Base-by-base conservation (phyloP, 805 yeast genomes). In the Cyberlindnera saturnus region DNA sequence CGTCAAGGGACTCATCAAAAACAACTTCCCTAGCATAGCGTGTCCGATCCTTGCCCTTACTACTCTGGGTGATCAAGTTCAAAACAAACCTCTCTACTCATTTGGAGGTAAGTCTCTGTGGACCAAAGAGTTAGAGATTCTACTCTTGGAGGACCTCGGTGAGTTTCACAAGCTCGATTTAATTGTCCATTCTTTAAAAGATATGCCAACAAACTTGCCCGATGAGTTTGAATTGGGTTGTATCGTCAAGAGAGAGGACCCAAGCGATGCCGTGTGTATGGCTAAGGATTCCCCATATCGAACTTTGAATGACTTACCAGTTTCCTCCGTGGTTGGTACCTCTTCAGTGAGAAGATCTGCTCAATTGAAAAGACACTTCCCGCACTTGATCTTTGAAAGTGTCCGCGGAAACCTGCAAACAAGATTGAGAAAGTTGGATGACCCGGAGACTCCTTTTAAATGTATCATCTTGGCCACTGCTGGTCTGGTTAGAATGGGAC, bases 21-120 rank as follows among this genome's bases (percentile, higher is more conserved):
- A 65, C 23, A 68, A 69, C 17, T 83, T 79, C 59, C 89, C 93
- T 11, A 73, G 81, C 23, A 66, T 81, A 41, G 62, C 72, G n/a
- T 83, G 90, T 59, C 81, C 89, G 23, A 82, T 93, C 18, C 65
- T 86, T 11, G 90, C 96, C 4, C 73, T 87, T 32, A 75, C 82
- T 41, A 91, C 99, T 1, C 70, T 93, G 31, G 99, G 98, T 20
- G 99, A 93, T 67, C 84, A 86, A 59, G 82, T 85, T 28, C 93
- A 81, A 59, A 76, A 74, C 58, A 82, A 79, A 60, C 96, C 99
- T 7, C 70, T 93, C 39, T 93, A 91, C 63, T 78, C 96, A 4
- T 93, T 93, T 65, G 98, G 97, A 35, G 99, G 99, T 20, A 93
- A 93, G 62, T 80, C 96, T 0, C 64, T 93, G 19, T 93, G 99